These are phyloP conservation scores for Phyllosticta citrichinensis DNA, from an alignment of 2,329 filamentous ascomycete genomes.

Conservation along the genomic window DNA sequence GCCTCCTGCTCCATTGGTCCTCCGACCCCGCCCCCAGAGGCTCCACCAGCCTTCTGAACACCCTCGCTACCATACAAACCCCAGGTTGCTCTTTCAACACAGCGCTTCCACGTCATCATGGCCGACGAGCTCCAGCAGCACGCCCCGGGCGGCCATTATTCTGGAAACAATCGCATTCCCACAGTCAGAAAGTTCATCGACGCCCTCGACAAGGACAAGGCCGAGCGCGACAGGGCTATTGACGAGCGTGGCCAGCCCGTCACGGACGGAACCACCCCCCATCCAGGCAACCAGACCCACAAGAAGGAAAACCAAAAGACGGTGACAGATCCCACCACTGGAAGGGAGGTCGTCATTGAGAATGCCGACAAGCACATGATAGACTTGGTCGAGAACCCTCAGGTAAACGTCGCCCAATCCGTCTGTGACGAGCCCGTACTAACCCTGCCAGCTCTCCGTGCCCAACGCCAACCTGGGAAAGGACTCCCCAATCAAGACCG, in stretches of 20 bases:
- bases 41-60: neutral
- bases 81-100: neutral
- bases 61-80: neutral
- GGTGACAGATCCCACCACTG: conserved; percentile 83
- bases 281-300: conserved; percentile 30
- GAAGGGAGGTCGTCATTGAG: conserved; percentile 75
- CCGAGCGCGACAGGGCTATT: conserved; percentile 60
- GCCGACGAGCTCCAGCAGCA: conserved; percentile 33
- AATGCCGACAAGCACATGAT: conserved; percentile 64
- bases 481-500: conserved; percentile 60
- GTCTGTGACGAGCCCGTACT: neutral
- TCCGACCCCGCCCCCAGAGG: neutral
- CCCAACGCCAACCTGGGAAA: conserved; percentile 84
- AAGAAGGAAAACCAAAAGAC: conserved; percentile 41
- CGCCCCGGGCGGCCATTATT: conserved; percentile 61
- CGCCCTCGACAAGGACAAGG: conserved; percentile 69
- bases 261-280: conserved; percentile 14
- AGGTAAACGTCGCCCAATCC: conserved; percentile 38
- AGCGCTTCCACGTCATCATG: neutral
- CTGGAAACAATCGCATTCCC: conserved; percentile 71
- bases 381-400: conserved; percentile 61
- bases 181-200: conserved; percentile 79
- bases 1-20: neutral
- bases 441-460: conserved; percentile 55
- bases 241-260: conserved; percentile 44